Base-by-base conservation (phyloP, 176 grass and related monocot species). In the Triticum urartu region DNA sequence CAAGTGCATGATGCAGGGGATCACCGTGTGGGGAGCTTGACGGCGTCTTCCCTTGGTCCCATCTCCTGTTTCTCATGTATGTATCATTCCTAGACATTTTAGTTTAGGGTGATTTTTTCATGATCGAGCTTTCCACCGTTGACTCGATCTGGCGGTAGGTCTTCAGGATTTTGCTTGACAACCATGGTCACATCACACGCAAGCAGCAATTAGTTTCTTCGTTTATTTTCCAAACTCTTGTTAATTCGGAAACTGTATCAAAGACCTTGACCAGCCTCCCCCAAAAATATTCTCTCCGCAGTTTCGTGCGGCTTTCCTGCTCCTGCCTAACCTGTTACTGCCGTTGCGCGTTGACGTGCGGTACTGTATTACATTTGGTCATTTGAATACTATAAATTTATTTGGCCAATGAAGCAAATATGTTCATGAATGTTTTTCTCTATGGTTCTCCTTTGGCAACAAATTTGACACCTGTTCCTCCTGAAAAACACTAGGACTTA, bases 1-100 rank as follows among this genome's bases (percentile, higher is more conserved):
- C 91, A 95, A 98, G 85, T 74, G 56, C 88, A 98, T 98, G 96
- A 95, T 98, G 96, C 79, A 94, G 88, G 96, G 93, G 24, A 88
- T 98, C 78, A 89, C 88, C 85, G 96, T 91, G 63, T 82, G 74
- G 90, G 81, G 86, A 24, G 84, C 93, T 25, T 94, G 87, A 88
- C 62, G 52, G 34, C 63, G 64, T 43, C 68, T 13, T 34, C 11
- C 47, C 26, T 32, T 77, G 6, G 33, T 22, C 17, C 3, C 61
- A 30, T 75, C 39, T 54, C 15, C 72, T 56, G 36, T 65, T 58
- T 75, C 48, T 63, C 85, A 80, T 47, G 83, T 89, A 89, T 47
- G 83, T 87, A 91, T 72, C 74, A 18, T 34, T 77, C 15, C 67
- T n/a, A 59, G 52, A 58, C 89, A 84, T 77, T 60, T 32, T 39